Evolutionary conservation across 2,329 filamentous ascomycete genomes (phyloP).

Genomic region (Gyromitra esculenta): DNA sequence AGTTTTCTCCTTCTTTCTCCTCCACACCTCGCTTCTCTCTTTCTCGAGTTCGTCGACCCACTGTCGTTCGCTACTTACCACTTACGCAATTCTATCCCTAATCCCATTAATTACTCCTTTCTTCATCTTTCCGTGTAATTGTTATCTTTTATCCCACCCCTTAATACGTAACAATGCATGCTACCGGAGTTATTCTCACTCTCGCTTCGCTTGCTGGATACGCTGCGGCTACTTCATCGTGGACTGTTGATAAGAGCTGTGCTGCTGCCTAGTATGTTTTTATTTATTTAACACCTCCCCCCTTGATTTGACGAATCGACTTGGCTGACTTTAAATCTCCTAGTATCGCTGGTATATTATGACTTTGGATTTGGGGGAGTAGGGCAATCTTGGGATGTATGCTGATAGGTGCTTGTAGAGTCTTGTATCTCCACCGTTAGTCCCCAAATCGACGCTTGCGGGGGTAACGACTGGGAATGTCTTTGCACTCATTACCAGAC

Average conservation of each 20-base stretch:
- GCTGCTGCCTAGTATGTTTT: conserved; percentile 57
- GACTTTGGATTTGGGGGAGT: background rate
- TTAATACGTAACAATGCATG: conserved; percentile 48
- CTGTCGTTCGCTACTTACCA: conserved; percentile 32
- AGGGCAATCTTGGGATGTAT: background rate
- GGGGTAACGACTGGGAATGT: conserved; percentile 63
- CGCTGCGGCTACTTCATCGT: conserved; percentile 21
- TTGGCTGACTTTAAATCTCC: conserved; percentile 19
- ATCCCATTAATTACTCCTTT: conserved; percentile 10
- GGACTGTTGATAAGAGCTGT: conserved; percentile 53
- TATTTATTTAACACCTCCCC: background rate
- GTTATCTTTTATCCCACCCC: conserved; percentile 4
- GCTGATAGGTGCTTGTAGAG: conserved; percentile 57
- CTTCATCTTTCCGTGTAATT: conserved; percentile 15
- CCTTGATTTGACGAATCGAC: background rate
- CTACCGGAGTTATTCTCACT: conserved; percentile 25
- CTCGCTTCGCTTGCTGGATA: conserved; percentile 38
- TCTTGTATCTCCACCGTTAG: conserved; percentile 63
- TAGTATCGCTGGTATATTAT: conserved; percentile 63
- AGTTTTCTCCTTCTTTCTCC: conserved; percentile 14
- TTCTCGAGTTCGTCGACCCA: conserved; percentile 25
- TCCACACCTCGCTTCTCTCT: conserved; percentile 15
- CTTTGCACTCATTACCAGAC: conserved; percentile 43
- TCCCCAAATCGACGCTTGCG: conserved; percentile 62
- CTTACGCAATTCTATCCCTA: background rate